Evolutionary conservation across 768 basidiomycete genomes (phyloP).

Genomic region (Boletus rufocinnamomeus): DNA sequence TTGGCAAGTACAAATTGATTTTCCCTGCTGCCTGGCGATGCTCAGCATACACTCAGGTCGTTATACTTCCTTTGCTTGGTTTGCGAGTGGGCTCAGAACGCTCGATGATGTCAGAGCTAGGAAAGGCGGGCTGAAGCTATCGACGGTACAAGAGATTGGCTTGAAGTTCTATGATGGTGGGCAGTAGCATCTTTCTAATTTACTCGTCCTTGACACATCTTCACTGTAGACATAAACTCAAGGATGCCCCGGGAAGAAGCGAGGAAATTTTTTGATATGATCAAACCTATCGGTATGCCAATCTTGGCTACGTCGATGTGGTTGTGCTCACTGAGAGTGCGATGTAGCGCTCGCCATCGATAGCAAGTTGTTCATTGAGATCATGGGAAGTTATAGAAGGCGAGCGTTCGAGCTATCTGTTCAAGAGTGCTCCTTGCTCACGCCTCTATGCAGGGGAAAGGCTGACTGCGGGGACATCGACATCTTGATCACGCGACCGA

Average conservation of each 20-base stretch:
- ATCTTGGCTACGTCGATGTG: not conserved
- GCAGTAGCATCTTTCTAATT: conserved; percentile 6
- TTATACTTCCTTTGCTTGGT: conserved; percentile 71
- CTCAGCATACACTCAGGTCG: conserved; percentile 46
- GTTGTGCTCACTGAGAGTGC: not conserved
- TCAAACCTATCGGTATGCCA: conserved; percentile 65
- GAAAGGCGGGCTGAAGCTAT: conserved; percentile 63
- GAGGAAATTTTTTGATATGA: conserved; percentile 65
- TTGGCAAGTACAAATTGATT: conserved; percentile 53
- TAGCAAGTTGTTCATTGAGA: conserved; percentile 67
- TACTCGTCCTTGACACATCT: not conserved
- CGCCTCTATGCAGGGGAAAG: conserved; percentile 56
- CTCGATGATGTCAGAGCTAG: conserved; percentile 69
- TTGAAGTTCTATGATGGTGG: conserved; percentile 69
- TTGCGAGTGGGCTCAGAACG: conserved; percentile 70
- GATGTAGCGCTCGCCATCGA: conserved; percentile 70
- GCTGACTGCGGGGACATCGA: conserved; percentile 89
- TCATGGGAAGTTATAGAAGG: conserved; percentile 93
- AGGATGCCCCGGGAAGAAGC: conserved; percentile 88
- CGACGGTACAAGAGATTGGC: conserved; percentile 64
- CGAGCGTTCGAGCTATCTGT: conserved; percentile 22
- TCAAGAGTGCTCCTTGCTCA: not conserved
- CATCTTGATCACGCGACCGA: conserved; percentile 77
- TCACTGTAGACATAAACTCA: conserved; percentile 68
- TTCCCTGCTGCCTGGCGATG: not conserved